Evolutionary conservation across 345 rosid species (phyloP).

Genomic region (Dimocarpus longan): DNA sequence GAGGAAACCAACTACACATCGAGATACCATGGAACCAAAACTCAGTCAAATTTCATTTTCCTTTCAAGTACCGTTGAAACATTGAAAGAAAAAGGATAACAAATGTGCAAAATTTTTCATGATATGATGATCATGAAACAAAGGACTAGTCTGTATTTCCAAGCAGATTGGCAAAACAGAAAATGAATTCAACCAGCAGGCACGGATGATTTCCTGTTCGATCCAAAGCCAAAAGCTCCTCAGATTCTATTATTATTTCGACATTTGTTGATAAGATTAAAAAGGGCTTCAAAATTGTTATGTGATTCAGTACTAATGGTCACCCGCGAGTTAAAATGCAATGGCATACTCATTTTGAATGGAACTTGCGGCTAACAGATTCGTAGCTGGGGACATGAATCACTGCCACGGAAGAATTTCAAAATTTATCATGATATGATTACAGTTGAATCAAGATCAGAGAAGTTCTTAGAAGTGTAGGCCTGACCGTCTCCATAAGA

Average conservation of each 20-base stretch:
- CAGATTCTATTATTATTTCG: background rate
- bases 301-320: background rate
- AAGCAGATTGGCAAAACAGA: background rate
- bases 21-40: background rate
- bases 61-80: background rate
- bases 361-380: slow-evolving; percentile 58
- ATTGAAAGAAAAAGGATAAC: background rate
- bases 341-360: slow-evolving; percentile 18
- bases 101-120: background rate
- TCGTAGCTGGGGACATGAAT: slow-evolving; percentile 69
- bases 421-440: background rate
- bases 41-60: background rate
- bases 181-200: background rate
- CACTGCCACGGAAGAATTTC: slow-evolving; percentile 43
- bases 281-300: background rate
- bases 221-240: background rate
- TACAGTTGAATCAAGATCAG: background rate
- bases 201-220: background rate
- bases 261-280: background rate
- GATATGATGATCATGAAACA: background rate
- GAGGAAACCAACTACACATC: background rate
- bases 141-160: background rate
- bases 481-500: slow-evolving; percentile 81
- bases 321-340: background rate
- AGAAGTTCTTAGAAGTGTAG: background rate